Conservation (phyloP, 768 basidiomycete genomes). For the Macrolepiota albuminosa region DNA sequence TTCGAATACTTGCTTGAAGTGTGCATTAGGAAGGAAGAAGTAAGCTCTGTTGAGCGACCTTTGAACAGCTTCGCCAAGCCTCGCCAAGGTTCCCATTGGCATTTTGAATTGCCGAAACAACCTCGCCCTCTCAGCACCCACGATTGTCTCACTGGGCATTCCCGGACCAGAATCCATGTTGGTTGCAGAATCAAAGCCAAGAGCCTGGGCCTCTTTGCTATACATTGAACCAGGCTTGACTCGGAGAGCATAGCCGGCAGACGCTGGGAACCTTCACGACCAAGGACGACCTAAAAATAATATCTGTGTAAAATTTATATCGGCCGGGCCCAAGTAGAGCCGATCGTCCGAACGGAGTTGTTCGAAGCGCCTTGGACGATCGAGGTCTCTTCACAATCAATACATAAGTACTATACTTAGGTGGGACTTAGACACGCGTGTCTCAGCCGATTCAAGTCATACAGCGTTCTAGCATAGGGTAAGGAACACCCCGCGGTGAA, state of each 20-base stretch:
- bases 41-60: background rate
- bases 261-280: background rate
- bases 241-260: background rate
- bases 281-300: background rate
- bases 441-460: background rate
- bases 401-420: background rate
- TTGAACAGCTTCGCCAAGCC: background rate
- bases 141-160: background rate
- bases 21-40: background rate
- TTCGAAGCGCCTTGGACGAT: background rate
- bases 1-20: too few relatives aligned
- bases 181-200: background rate
- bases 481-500: constrained; percentile 10
- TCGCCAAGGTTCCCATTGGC: background rate
- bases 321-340: background rate
- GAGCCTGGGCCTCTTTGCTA: background rate
- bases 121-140: background rate
- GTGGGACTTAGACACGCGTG: background rate
- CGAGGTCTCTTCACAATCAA: background rate
- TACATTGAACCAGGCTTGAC: background rate
- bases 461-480: constrained; percentile 2
- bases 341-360: background rate
- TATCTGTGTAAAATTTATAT: background rate
- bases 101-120: background rate
- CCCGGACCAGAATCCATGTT: background rate